Base-by-base conservation (phyloP, 306 rosid genomes). In the Delonix regia region DNA sequence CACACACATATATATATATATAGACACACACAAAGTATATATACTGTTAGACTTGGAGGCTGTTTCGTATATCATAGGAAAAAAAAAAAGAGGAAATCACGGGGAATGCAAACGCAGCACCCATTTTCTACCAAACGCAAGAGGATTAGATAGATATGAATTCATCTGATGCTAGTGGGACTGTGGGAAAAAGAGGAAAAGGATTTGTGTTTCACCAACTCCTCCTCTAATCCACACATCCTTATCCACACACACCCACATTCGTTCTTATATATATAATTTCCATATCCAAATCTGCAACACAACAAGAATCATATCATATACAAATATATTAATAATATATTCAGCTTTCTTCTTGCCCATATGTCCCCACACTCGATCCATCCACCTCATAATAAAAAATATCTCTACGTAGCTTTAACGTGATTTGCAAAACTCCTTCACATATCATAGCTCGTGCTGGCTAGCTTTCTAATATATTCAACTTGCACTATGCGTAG, bases 141-240 rank as follows among this genome's bases (percentile, higher is more conserved):
- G 49, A 49, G 47, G 64, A 64, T 5, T 59, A 28, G 9, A 33
- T 15, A 6, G 0, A 60, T 60, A 42, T 55, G 60, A 73, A 44
- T 84, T 81, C 83, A 47, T 78, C 61, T 70, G 62, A 67, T 64
- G 69, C 27, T 57, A 41, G 71, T 84, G 81, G 87, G 71, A 82
- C 66, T 60, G 69, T 61, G 70, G 22, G 39, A 28, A 51, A n/a
- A 67, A 80, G 57, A 56, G 86, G 77, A 76, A 81, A 78, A 41
- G 66, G 93, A 88, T 87, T 77, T 87, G 92, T 78, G 87, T 86
- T 92, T 83, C 97, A 90, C 89, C 95, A 87, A 92, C 93, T 90
- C 90, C 90, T 33, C 13, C 44, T 87, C 84, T n/a, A n/a, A 77
- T 74, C 81, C 60, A 81, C 79, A 73, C 55, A 65, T 27, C 76